Base-by-base conservation (phyloP, 441 rosid genomes). In the Sinapis alba region DNA sequence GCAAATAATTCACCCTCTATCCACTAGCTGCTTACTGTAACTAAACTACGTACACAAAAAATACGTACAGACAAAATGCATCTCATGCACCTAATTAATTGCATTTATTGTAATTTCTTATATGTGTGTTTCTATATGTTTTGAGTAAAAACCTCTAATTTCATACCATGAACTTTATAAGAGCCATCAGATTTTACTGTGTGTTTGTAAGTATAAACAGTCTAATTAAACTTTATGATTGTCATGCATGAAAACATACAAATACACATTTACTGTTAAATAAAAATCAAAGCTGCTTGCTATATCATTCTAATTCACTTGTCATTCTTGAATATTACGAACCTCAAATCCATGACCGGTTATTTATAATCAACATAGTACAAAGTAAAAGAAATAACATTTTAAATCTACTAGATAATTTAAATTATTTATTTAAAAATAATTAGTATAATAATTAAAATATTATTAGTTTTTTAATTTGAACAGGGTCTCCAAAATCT, bases 1-100 rank as follows among this genome's bases (percentile, higher is more conserved):
- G 71, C 67, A 57, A 56, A 38, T 69, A 45, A 76, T 76, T 63
- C 9, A 63, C 62, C 68, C 73, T 50, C 21, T 21, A 27, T 38
- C 69, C 74, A 62, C 79, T 68, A 62, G 26, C 38, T 68, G 60
- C 26, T 76, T 69, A 26, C 79, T 69, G 69, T 63, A 38, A 9
- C 6, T 23, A 21, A 69, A 54, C 75, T 50, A 63, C 53, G 69
- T 65, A 62, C 74, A 62, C 27, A 62, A n/a, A n/a, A n/a, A n/a
- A n/a, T n/a, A n/a, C n/a, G n/a, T n/a, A n/a, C n/a, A n/a, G n/a
- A n/a, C n/a, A n/a, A n/a, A 38, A 9, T 54, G 65, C 61, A 76
- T 76, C 66, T 76, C 64, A 4, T 43, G 41, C 62, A 62, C 60
- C 3, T 36, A 36, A 3, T 36, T 51, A 61, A 26, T 30, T 38